Evolutionary conservation across 139 green algal species (phyloP), one percentile per base, ranked within the genome.

Genomic region (Asterochloris sp.): DNA sequence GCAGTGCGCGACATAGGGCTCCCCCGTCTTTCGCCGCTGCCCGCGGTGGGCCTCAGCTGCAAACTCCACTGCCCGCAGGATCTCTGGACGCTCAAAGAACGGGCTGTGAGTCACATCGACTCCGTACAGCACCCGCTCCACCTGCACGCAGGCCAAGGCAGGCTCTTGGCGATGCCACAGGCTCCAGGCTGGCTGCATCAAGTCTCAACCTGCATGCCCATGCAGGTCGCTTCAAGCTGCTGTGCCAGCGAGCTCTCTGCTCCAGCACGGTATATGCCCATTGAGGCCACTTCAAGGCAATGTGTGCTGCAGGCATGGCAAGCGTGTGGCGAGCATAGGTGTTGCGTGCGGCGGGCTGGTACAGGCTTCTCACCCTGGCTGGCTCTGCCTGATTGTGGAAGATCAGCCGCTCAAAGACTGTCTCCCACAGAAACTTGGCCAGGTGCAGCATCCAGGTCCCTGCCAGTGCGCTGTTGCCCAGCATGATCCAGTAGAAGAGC

Each of bases 1-100:
- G 91, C 94, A 98, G 86, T 99, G 96, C 1, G 82, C 87, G 0
- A 99, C 89, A 82, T 99, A 99, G 0, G 96, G 93, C 83, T 98
- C 90, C 10, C 94, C 91, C 13, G 94, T 98, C 79, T 93, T 94
- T 60, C 96, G 90, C 68, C 84, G 81, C 89, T 98, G 94, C 11
- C 91, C 93, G 54, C 78, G 76, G 84, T 98, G 96, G 1, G 93
- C 94, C 12, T 73, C 62, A 11, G 90, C 93, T 26, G 96, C 96
- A 90, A 98, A 98, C 0, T 92, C 86, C 13, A 92, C 90, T 11
- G 96, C 95, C 26, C 73, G 69, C 69, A 88, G 69, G 28, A 98
- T 90, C 0, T 66, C 28, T 0, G 87, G 88, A 1, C 86, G 74
- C 15, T 24, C n/a, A 47, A 97, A 89, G 82, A 92, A 94, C 16